These are phyloP conservation scores for Carex kokanica DNA, from an alignment of 176 grass and related monocot species.

Conservation along the genomic window DNA sequence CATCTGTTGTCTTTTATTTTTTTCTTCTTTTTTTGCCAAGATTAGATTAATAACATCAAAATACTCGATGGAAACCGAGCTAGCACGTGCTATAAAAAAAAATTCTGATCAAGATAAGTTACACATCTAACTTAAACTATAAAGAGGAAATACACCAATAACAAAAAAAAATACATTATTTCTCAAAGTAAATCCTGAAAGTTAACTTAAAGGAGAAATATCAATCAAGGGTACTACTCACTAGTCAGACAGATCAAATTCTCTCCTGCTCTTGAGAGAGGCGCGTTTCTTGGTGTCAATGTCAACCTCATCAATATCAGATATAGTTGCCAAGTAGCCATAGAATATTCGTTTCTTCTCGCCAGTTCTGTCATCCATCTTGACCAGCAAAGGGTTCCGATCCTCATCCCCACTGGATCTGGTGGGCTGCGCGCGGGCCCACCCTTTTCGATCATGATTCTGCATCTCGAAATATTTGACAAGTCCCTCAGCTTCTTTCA, in stretches of 20 bases:
- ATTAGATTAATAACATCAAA: neutral
- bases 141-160: conserved; percentile 8
- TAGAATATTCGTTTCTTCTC: conserved; percentile 86
- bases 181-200: neutral
- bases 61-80: neutral
- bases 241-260: conserved; percentile 79
- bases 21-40: neutral
- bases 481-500: conserved; percentile 83
- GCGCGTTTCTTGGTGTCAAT: conserved; percentile 78
- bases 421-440: conserved; percentile 45
- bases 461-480: conserved; percentile 63
- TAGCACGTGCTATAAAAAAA: neutral
- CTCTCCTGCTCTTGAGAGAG: conserved; percentile 75
- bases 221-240: neutral
- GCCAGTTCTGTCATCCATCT: conserved; percentile 62
- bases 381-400: conserved; percentile 56
- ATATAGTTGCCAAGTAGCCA: conserved; percentile 72
- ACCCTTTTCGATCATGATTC: conserved; percentile 68
- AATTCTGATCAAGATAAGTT: conserved; percentile 4
- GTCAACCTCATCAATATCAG: conserved; percentile 70
- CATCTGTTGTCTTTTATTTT: neutral
- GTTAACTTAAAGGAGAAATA: neutral
- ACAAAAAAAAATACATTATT: neutral
- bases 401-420: conserved; percentile 54
- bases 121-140: conserved; percentile 6